Percentiles rank a stretch among this genome's conserved stretches.
These are phyloP conservation scores for Monosporozyma aerobia DNA, from an alignment of 805 yeast genomes.

Conservation along the genomic window DNA sequence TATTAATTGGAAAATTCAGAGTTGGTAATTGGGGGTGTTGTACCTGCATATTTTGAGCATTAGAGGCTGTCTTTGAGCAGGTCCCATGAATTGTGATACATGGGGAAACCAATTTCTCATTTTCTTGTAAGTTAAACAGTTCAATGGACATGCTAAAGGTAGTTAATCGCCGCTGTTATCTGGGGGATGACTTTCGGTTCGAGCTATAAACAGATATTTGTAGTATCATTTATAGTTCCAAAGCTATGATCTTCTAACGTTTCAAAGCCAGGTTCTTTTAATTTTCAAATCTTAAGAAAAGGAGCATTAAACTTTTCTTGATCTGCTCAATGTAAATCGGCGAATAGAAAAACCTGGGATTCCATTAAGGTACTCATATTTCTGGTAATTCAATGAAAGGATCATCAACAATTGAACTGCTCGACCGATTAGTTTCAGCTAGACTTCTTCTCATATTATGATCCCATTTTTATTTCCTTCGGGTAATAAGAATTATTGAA, in stretches of 20 bases:
- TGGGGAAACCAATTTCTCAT: slow-evolving; percentile 38
- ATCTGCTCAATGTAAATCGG: not conserved
- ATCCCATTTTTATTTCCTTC: not conserved
- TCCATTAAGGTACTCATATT: too few species aligned
- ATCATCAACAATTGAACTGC: not conserved
- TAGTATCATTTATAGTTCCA: not conserved
- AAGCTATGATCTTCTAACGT: not conserved
- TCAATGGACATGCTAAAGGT: slow-evolving; percentile 8
- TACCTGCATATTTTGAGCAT: slow-evolving; percentile 35
- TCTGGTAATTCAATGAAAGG: not conserved
- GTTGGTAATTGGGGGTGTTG: slow-evolving; percentile 45
- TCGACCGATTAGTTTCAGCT: not conserved
- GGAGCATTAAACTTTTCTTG: not conserved
- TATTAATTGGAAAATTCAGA: slow-evolving; percentile 57
- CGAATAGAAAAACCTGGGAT: not conserved
- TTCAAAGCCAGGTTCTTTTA: not conserved
- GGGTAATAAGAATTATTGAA: not conserved
- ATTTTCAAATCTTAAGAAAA: not conserved
- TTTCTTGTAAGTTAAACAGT: slow-evolving; percentile 29
- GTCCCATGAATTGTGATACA: slow-evolving; percentile 43
- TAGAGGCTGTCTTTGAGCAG: slow-evolving; percentile 18
- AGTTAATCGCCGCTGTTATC: not conserved
- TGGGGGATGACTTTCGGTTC: not conserved
- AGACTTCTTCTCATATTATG: not conserved
- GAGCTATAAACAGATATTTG: not conserved